Percentiles rank a stretch among this genome's conserved stretches.
Evolutionary conservation across 176 grass and related monocot species (phyloP).

Genomic region (Hsuehochloa calcarea): DNA sequence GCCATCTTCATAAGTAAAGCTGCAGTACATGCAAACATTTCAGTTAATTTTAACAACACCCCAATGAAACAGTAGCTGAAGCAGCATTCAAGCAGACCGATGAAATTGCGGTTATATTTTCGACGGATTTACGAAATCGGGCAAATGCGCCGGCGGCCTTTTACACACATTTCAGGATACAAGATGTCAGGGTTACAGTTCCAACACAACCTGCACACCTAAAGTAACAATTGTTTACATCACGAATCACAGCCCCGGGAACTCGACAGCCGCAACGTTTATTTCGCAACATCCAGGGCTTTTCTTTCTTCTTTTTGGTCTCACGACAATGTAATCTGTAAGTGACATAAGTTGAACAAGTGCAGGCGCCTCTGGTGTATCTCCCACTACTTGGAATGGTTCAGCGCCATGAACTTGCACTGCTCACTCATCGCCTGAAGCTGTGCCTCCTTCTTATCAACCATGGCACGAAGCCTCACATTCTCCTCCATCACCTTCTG

Average conservation of each 20-base stretch:
- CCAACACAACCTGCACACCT: neutral
- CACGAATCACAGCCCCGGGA: neutral
- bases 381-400: slow-evolving; percentile 31
- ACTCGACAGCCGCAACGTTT: neutral
- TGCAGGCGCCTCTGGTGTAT: neutral
- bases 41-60: neutral
- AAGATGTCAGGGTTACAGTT: slow-evolving; percentile 14
- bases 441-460: slow-evolving; percentile 87
- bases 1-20: neutral
- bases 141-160: neutral
- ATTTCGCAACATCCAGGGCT: neutral
- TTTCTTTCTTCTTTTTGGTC: neutral
- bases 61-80: neutral
- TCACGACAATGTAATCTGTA: slow-evolving; percentile 10
- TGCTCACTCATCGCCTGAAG: slow-evolving; percentile 83
- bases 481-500: slow-evolving; percentile 91
- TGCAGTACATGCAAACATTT: neutral
- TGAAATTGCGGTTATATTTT: neutral
- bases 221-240: slow-evolving; percentile 24
- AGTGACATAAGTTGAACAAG: slow-evolving; percentile 34
- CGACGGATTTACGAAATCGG: neutral
- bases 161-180: slow-evolving; percentile 11
- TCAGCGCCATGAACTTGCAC: slow-evolving; percentile 93
- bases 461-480: slow-evolving; percentile 58
- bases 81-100: neutral